A percentile compares a stretch with the other conserved stretches of the same genome.
Conservation (phyloP, 192 early-diverging fungal genomes). For the Coemansia sp. region DNA sequence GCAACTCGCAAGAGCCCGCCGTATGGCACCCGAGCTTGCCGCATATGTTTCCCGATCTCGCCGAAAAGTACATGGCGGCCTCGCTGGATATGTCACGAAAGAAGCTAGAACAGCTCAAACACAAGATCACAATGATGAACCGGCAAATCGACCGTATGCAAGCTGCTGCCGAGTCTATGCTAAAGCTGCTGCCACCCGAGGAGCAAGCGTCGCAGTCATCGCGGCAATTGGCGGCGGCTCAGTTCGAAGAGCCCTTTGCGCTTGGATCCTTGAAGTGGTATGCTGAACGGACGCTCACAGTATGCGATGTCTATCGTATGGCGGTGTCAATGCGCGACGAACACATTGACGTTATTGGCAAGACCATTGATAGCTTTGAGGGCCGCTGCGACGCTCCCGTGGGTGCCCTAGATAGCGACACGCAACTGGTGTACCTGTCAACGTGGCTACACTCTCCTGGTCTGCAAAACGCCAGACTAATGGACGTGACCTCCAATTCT, state of each 20-base stretch:
- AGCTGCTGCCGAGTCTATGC: constrained; percentile 10
- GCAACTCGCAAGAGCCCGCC: constrained; percentile 41
- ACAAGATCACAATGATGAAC: constrained; percentile 17
- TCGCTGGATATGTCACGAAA: neutral
- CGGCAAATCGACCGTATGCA: constrained; percentile 23
- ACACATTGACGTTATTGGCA: constrained; percentile 19
- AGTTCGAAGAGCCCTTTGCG: constrained; percentile 7
- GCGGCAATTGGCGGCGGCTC: neutral
- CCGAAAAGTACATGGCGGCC: constrained; percentile 16
- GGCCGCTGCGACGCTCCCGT: constrained; percentile 1
- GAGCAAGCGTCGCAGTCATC: neutral
- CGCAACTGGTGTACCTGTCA: constrained; percentile 28
- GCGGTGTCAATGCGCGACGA: constrained; percentile 13
- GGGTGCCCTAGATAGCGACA: constrained; percentile 31
- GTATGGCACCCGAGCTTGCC: constrained; percentile 47
- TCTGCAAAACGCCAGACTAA: constrained; percentile 19
- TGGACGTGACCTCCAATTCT: neutral
- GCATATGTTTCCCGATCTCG: constrained; percentile 33
- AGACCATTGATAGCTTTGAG: constrained; percentile 13
- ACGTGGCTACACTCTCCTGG: constrained; percentile 38
- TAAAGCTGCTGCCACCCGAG: constrained; percentile 6
- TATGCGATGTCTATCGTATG: constrained; percentile 4
- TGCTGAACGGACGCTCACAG: constrained; percentile 14
- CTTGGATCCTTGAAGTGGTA: constrained; percentile 18
- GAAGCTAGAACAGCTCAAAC: constrained; percentile 17